phyloP scores from a whole-genome alignment of 768 basidiomycete genomes.

The Amanita rimosa region DNA sequence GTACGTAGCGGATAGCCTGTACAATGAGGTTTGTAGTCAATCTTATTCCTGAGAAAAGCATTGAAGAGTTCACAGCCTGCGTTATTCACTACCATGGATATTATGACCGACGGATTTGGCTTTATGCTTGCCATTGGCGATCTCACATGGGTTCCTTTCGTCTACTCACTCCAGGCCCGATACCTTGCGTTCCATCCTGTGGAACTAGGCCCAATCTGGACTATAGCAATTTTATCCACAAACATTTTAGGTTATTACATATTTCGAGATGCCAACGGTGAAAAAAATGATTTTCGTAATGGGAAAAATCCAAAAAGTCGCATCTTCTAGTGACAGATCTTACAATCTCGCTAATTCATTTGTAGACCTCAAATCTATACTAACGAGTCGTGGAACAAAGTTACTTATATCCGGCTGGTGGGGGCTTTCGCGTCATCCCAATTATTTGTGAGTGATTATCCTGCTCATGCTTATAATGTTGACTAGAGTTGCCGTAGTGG shows the following conservation, averaged over 20 bases:
- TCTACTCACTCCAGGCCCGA: slow-evolving; percentile 87
- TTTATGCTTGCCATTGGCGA: slow-evolving; percentile 97
- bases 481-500: slow-evolving; percentile 32
- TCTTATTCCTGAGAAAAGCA: neutral
- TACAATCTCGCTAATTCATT: neutral
- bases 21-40: slow-evolving; percentile 62
- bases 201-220: slow-evolving; percentile 56
- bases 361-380: slow-evolving; percentile 66
- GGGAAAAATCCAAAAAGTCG: slow-evolving; percentile 62
- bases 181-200: slow-evolving; percentile 87
- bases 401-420: slow-evolving; percentile 96
- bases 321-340: neutral
- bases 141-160: slow-evolving; percentile 89
- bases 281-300: slow-evolving; percentile 93
- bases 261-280: slow-evolving; percentile 79
- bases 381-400: slow-evolving; percentile 80
- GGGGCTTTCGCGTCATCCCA: slow-evolving; percentile 89
- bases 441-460: slow-evolving; percentile 53
- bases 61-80: slow-evolving; percentile 42
- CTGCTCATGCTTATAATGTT: no score
- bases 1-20: slow-evolving; percentile 81
- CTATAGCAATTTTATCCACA: slow-evolving; percentile 46
- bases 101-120: slow-evolving; percentile 94
- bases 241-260: slow-evolving; percentile 80
- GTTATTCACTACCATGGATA: slow-evolving; percentile 93